Evolutionary conservation across 305 asterid species (phyloP), one percentile per base, ranked within the genome.

Genomic region (Fraxinus sp.): DNA sequence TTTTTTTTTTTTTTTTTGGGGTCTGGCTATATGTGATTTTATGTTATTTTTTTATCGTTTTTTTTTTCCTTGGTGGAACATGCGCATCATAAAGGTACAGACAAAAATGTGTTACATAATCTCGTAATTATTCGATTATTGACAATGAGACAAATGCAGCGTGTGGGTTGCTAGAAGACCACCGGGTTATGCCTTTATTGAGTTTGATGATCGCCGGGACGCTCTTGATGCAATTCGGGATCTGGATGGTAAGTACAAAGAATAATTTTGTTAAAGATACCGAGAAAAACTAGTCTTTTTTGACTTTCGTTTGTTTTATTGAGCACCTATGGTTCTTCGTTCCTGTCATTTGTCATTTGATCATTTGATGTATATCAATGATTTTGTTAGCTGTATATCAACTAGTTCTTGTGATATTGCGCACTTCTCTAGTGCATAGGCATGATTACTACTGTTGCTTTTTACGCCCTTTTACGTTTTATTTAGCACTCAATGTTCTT

Each of bases 141-240:
- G 20, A 22, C 32, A 76, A 41, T 16, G n/a, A 11, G 46, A 6
- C 1, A 10, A 36, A 11, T 81, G 79, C 84, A 91, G 92, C 78
- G 92, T 89, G 10, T 91, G 94, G 94, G 94, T 91, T 72, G 92
- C 92, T 24, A 82, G 91, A 81, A 88, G 92, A 70, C 91, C 92
- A 2, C 92, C 91, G 2, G 94, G 94, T 77, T 91, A 89, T 85
- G 94, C 91, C 14, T 91, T 91, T 77, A 33, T 91, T 26, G 92
- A 89, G 85, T 91, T 91, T 79, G 90, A 87, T 84, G 92, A 91
- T 77, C 89, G 84, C 30, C 80, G 90, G 84, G 94, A 89, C 83
- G 94, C 94, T 14, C 86, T 83, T 24, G 91, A 89, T 89, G 94
- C 94, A 3, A 86, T 91, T 59, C 87, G 78, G 13, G 86, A 57